These are phyloP conservation scores for Obelidium mucronatum DNA, from an alignment of 192 early-diverging fungal species.

Conservation along the genomic window DNA sequence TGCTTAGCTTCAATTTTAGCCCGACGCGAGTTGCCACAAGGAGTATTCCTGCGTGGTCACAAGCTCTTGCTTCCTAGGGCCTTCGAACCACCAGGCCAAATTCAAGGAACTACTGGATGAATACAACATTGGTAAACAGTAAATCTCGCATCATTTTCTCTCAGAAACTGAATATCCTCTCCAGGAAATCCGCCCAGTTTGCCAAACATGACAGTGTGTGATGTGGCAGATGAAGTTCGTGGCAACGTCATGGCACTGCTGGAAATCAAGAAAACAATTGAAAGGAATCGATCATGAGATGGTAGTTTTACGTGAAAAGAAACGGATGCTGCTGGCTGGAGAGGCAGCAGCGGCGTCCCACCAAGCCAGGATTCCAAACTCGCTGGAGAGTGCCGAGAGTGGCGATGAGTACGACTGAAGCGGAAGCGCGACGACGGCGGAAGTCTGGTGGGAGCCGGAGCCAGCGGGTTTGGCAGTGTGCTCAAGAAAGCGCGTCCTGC, in stretches of 20 bases:
- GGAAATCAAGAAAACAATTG: slow-evolving; percentile 83
- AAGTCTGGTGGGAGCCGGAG: neutral
- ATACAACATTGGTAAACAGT: slow-evolving; percentile 61
- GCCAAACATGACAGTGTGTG: slow-evolving; percentile 81
- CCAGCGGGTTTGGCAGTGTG: slow-evolving; percentile 3
- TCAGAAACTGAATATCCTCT: neutral
- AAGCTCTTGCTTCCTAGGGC: slow-evolving; percentile 59
- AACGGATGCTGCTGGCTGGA: slow-evolving; percentile 18
- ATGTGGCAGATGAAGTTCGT: slow-evolving; percentile 80
- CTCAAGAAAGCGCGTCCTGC: slow-evolving; percentile 28
- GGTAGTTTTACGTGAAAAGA: slow-evolving; percentile 7
- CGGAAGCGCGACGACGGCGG: neutral
- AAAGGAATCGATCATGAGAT: slow-evolving; percentile 81
- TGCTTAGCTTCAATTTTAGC: slow-evolving; percentile 18
- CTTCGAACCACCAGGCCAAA: slow-evolving; percentile 53
- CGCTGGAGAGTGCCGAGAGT: neutral
- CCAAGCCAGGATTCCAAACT: too few relatives aligned
- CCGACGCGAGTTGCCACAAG: slow-evolving; percentile 65
- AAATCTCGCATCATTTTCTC: neutral
- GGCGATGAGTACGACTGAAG: slow-evolving; percentile 21
- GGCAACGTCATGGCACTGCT: slow-evolving; percentile 76
- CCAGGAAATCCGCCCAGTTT: slow-evolving; percentile 73
- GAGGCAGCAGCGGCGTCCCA: neutral
- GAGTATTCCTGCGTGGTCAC: slow-evolving; percentile 69
- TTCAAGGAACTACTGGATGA: slow-evolving; percentile 65